phyloP scores from a whole-genome alignment of 805 yeast genomes.

The Hanseniaspora meyeri region DNA sequence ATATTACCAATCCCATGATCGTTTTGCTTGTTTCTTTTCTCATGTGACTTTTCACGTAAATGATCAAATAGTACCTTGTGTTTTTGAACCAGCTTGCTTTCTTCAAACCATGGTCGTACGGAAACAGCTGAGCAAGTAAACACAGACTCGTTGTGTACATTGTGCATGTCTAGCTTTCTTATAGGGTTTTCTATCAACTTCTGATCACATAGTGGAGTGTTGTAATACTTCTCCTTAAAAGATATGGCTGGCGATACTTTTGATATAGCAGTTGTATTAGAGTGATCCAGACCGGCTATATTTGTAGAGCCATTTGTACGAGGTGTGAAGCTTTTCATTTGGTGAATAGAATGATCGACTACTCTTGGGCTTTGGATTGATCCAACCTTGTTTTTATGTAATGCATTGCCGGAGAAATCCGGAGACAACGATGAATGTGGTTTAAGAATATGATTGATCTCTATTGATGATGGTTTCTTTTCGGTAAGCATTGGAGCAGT shows the following conservation, averaged over 20 bases:
- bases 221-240: conserved; percentile 8
- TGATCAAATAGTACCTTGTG: conserved; percentile 10
- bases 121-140: conserved; percentile 10
- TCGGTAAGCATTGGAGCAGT: not conserved
- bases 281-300: not conserved
- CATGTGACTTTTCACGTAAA: conserved; percentile 7
- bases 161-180: conserved; percentile 2
- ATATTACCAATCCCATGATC: conserved; percentile 10
- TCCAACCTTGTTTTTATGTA: not conserved
- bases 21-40: conserved; percentile 1
- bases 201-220: not conserved
- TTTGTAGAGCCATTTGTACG: not conserved
- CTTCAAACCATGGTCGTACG: conserved; percentile 11
- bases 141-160: conserved; percentile 4
- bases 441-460: conserved; percentile 1
- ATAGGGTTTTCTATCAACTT: conserved; percentile 1
- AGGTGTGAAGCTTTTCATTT: not conserved
- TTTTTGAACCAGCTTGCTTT: conserved; percentile 3
- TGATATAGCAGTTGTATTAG: not conserved
- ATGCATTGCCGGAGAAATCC: not conserved
- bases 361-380: not conserved
- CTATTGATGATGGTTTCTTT: conserved; percentile 5
- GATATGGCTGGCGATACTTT: not conserved
- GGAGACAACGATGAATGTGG: not conserved
- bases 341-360: not conserved